Evolutionary conservation across 164 flowering plant genomes (phyloP), one percentile per base, ranked within the genome.

Genomic region (Protea cynaroides): DNA sequence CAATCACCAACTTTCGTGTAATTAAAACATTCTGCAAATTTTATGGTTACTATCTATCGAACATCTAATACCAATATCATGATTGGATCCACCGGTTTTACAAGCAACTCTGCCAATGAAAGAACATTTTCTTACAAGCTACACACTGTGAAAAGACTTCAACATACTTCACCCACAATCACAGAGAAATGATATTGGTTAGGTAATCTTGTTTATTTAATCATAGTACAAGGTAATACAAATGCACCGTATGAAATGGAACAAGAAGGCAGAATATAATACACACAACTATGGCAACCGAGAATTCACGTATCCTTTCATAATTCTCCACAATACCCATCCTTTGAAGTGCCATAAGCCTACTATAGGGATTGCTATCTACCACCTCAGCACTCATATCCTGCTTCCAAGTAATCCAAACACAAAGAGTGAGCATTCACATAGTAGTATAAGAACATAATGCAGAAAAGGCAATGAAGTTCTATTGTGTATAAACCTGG

Each of bases 301-400:
- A 94, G 74, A 89, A 89, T 25, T 83, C 90, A 40, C 99, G 88
- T 65, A 91, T 94, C 49, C 89, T 80, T 70, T 94, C 95, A 78
- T 91, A 91, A 75, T 91, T 89, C 65, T 85, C 76, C 76, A 94
- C 99, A 58, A 94, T 91, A 12, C 99, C 99, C 97, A 94, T 91
- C 76, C 97, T 84, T 69, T 94, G 97, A 65, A 94, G 87, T 13
- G 99, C 99, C 99, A 94, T 94, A 36, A 94, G 96, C 80, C 97
- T 83, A 64, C 99, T 91, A 62, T 94, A 94, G 10, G 99, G 99
- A 63, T 94, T 94, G 75, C 96, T 91, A 69, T 93, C 98, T 49
- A 93, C 90, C 68, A 93, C 97, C 76, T 93, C 98, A 4, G 94
- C 87, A 72, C 97, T 93, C 96, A 90, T 84, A 75, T 90, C 94